Conservation (phyloP, 345 rosid genomes). For the Dimocarpus longan region DNA sequence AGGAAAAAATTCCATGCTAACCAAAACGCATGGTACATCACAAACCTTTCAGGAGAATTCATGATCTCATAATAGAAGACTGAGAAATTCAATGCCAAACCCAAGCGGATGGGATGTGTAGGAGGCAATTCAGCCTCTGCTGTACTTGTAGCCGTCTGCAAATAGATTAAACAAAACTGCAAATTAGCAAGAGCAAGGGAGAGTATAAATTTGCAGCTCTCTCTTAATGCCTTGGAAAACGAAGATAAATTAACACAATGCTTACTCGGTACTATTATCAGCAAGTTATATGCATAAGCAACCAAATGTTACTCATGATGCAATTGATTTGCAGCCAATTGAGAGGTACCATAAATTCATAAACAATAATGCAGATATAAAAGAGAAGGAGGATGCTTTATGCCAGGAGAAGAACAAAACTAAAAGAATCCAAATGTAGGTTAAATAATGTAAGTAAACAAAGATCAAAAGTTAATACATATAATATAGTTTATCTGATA, state of each 20-base stretch:
- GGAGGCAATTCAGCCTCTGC: constrained; percentile 45
- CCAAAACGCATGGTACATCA: background rate
- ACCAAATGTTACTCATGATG: background rate
- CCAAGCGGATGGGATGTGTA: constrained; percentile 45
- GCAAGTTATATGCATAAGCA: background rate
- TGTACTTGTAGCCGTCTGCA: constrained; percentile 39
- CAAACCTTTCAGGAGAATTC: constrained; percentile 49
- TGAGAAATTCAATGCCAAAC: constrained; percentile 46
- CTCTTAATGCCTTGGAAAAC: background rate
- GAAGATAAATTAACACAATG: background rate
- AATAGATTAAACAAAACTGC: constrained; percentile 6
- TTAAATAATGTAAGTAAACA: background rate
- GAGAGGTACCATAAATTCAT: background rate
- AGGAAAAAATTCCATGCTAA: background rate
- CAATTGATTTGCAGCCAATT: background rate
- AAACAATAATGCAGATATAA: background rate
- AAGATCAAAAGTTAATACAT: background rate
- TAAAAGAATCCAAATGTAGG: background rate
- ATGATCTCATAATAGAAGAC: constrained; percentile 44
- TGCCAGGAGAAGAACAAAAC: background rate
- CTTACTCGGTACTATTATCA: background rate
- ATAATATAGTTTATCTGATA: background rate
- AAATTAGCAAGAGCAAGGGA: background rate
- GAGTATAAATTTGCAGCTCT: background rate
- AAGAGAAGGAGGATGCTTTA: background rate